Evolutionary conservation across 148 eudicot genomes (phyloP), one percentile per base, ranked within the genome.

Genomic region (Limonium bicolor): DNA sequence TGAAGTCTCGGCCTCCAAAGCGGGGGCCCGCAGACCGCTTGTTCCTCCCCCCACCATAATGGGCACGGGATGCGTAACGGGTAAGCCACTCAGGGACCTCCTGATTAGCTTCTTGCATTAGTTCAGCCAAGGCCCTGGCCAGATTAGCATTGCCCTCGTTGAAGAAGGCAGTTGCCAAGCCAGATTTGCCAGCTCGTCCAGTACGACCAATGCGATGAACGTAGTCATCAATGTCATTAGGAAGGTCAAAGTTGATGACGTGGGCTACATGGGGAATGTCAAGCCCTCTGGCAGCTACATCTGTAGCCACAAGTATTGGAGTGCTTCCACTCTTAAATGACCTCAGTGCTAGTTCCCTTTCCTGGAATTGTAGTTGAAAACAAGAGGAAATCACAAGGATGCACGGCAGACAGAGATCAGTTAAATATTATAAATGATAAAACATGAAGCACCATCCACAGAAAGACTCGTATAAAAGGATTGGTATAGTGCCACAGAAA

Each of bases 161-260:
- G 45, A 84, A 84, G 55, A 84, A 86, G 20, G 96, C 96, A 8
- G 96, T 86, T 12, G 96, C 96, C 37, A 86, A 53, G 37, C 96
- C 96, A 4, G 81, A 43, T 55, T 86, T 86, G 16, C 96, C 96
- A 51, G 96, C 96, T 41, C 96, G 68, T 17, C 96, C 96, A 8
- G 95, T 86, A 36, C 95, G 77, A 16, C 95, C 95, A 2, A 81
- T 81, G 40, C 96, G 72, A 60, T 86, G 96, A 15, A 81, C 93
- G 28, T 86, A 86, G 51, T 86, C 96, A 25, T 78, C 93, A 12
- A 86, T 75, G 70, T 76, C 86, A 19, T 78, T 86, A 2, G 96
- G 95, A 13, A 86, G 67, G 71, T 86, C 96, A 35, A 77, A 86
- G 55, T 86, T 86, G 46, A 81, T 65, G 36, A 85, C 90, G 31